A percentile compares a stretch with the other conserved stretches of the same genome.
Conservation (phyloP, 768 basidiomycete genomes). For the Gymnopilus junonius region DNA sequence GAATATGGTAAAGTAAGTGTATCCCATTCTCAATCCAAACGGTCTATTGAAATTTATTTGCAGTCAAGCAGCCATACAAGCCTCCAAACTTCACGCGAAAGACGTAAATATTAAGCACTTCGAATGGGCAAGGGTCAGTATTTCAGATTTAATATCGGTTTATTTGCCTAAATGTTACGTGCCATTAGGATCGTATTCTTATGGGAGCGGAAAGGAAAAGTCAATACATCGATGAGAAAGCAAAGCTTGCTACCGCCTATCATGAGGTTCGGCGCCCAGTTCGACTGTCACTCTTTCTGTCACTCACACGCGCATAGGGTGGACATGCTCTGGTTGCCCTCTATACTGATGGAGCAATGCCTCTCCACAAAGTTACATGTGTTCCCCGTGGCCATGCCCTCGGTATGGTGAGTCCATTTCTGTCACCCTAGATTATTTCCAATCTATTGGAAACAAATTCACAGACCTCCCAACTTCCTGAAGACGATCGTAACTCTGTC, state of each 20-base stretch:
- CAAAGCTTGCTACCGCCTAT: constrained; percentile 90
- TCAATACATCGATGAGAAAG: constrained; percentile 85
- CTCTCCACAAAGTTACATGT: constrained; percentile 97
- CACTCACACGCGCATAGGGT: constrained; percentile 50
- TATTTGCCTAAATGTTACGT: constrained; percentile 1
- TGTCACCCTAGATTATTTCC: constrained; percentile 5
- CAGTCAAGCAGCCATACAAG: constrained; percentile 93
- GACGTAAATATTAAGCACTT: constrained; percentile 82
- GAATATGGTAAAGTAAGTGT: constrained; percentile 90
- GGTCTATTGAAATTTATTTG: constrained; percentile 10
- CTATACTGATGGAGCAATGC: constrained; percentile 95
- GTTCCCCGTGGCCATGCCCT: constrained; percentile 95
- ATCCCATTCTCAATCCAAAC: neutral
- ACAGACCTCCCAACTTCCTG: constrained; percentile 79
- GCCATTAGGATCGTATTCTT: constrained; percentile 80
- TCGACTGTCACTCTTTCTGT: constrained; percentile 21
- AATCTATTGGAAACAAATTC: constrained; percentile 16
- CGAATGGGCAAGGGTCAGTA: constrained; percentile 92
- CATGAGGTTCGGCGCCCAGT: constrained; percentile 70
- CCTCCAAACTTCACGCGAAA: constrained; percentile 79
- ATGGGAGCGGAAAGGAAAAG: constrained; percentile 97
- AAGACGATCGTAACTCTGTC: constrained; percentile 75
- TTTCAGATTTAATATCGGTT: neutral
- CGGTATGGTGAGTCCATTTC: constrained; percentile 66
- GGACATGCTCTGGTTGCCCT: constrained; percentile 95